Percentiles rank a stretch among this genome's conserved stretches.
Evolutionary conservation across 1,284 basidiomycete genomes (phyloP).

Genomic region (Trichosporon coremiiforme): DNA sequence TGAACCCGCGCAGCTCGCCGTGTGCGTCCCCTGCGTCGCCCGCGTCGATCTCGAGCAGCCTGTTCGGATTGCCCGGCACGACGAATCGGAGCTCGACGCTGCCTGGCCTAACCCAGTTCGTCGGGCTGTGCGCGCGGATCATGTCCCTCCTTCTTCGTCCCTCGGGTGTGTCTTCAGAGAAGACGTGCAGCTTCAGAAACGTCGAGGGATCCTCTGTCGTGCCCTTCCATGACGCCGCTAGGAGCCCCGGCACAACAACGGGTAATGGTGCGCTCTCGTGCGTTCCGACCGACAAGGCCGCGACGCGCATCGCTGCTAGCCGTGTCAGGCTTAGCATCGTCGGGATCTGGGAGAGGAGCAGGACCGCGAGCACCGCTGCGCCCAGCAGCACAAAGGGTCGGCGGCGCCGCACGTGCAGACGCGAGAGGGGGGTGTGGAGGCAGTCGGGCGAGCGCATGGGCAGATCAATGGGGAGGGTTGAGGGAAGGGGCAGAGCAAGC

Average conservation of each 20-base stretch:
- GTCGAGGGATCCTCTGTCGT: conserved; percentile 22
- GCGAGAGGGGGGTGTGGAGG: neutral
- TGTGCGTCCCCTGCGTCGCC: neutral
- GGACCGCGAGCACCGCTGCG: neutral
- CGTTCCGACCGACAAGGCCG: neutral
- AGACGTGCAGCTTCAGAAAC: conserved; percentile 42
- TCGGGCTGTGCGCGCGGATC: conserved; percentile 31
- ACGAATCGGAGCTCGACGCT: conserved; percentile 42
- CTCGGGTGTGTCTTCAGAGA: conserved; percentile 33
- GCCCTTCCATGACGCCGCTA: neutral
- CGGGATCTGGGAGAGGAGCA: neutral
- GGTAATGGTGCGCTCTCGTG: neutral
- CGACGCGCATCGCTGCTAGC: neutral
- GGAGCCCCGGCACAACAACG: neutral
- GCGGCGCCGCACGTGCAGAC: neutral
- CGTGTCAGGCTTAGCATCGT: neutral
- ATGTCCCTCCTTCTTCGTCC: conserved; percentile 29
- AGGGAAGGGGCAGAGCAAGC: neutral
- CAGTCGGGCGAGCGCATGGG: neutral
- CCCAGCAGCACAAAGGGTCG: neutral
- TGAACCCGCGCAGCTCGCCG: neutral
- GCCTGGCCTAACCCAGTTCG: conserved; percentile 27
- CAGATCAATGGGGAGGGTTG: too few relatives aligned
- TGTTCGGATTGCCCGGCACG: conserved; percentile 23
- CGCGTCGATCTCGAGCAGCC: neutral